These are phyloP conservation scores for Penicillium cinerascens DNA, from an alignment of 495 filamentous ascomycete genomes.

Conservation along the genomic window DNA sequence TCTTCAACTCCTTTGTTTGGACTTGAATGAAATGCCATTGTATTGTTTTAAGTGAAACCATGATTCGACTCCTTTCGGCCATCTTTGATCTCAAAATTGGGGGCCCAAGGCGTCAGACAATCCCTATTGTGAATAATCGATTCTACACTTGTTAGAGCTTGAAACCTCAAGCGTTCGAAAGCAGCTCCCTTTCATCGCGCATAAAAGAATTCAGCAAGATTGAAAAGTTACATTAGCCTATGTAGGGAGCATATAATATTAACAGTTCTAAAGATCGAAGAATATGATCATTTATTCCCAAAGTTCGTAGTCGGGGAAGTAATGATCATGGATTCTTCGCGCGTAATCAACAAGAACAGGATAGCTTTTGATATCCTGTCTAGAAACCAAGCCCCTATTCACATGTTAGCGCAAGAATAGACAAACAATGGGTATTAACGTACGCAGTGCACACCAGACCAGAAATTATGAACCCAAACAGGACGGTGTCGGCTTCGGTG, in stretches of 20 bases:
- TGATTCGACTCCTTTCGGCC: background rate
- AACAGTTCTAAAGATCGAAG: background rate
- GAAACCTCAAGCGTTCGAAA: no score
- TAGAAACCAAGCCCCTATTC: conserved; percentile 45
- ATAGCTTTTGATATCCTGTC: conserved; percentile 38
- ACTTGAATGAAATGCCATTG: background rate
- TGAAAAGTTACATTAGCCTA: no score
- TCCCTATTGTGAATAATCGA: no score
- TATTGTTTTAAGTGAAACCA: background rate
- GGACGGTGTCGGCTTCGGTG: conserved; percentile 52
- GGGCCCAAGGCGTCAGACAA: no score
- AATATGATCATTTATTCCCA: conserved; percentile 18
- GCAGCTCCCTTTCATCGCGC: no score
- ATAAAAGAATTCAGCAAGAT: no score
- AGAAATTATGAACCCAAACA: conserved; percentile 56
- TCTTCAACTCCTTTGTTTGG: background rate
- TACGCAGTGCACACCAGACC: conserved; percentile 51
- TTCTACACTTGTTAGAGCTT: no score
- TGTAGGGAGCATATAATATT: no score
- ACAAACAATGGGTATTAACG: conserved; percentile 22
- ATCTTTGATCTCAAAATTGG: background rate
- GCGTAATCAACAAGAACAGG: conserved; percentile 56
- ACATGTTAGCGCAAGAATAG: background rate
- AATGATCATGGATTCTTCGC: conserved; percentile 50
- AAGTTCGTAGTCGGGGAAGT: conserved; percentile 55